Conservation (phyloP, 139 green algal genomes). For the Edaphochlamys debaryana region DNA sequence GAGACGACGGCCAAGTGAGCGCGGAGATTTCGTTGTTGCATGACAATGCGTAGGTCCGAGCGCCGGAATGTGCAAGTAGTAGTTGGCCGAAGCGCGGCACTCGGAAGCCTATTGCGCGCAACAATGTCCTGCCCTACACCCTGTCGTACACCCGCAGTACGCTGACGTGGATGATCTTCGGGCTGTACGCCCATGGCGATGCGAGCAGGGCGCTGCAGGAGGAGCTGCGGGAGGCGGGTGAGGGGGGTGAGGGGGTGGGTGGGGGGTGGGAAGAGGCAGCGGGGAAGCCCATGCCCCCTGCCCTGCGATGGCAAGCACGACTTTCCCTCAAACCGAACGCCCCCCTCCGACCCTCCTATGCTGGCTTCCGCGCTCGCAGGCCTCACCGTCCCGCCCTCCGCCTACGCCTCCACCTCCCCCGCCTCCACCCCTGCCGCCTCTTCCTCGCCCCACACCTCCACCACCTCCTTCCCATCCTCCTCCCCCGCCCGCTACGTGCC, state of each 20-base stretch:
- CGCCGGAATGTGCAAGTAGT: too few species aligned
- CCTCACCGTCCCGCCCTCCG: neutral
- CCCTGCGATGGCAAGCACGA: too few species aligned
- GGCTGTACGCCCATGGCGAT: neutral
- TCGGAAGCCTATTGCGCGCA: neutral
- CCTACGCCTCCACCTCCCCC: too few species aligned
- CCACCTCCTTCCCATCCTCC: neutral
- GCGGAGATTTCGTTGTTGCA: neutral
- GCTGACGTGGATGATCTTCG: constrained; percentile 13
- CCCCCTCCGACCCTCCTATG: too few species aligned
- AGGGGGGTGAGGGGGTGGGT: neutral
- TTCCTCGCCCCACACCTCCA: too few species aligned
- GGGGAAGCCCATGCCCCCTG: too few species aligned
- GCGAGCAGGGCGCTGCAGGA: neutral
- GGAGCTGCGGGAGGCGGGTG: constrained; percentile 17
- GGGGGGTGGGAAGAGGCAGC: neutral
- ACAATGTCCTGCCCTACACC: too few species aligned
- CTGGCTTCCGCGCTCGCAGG: neutral
- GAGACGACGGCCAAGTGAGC: constrained; percentile 29
- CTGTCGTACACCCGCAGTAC: constrained; percentile 6
- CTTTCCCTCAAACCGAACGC: neutral
- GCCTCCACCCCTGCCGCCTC: neutral
- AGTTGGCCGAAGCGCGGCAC: neutral
- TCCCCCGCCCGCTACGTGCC: neutral
- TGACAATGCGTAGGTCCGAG: too few species aligned